Evolutionary conservation across 1,139 yeast species (phyloP), one percentile per base, ranked within the genome.

Genomic region (Suhomyces wounanorum): DNA sequence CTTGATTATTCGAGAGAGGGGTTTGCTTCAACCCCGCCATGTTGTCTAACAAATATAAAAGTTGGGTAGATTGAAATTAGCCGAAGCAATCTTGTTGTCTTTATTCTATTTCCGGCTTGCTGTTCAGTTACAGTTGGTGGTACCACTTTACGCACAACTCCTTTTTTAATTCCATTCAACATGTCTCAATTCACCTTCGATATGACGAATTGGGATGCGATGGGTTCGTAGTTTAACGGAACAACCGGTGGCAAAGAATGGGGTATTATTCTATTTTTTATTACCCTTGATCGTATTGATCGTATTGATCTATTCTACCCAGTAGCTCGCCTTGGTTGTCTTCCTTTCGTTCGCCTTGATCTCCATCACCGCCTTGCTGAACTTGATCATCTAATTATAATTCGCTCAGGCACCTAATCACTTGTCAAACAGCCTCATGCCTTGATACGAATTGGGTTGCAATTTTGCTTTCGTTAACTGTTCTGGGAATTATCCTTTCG

Each of bases 1-100:
- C 37, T 33, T 33, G 18, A 17, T 13, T 2, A 14, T 31, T 13
- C 11, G n/a, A 13, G 4, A 30, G n/a, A 30, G n/a, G 13, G 33
- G 14, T 5, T 13, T 3, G 33, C 8, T 9, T 30, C 8, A 30
- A 30, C 33, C 33, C 33, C 33, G 33, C 33, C 33, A 13, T 30
- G 11, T 14, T 9, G 14, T 30, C 14, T 11, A 5, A 30, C n/a
- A 11, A 11, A 14, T 7, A 8, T 18, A 33, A 33, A 33, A 14
- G 18, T 33, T 33, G 37, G 37, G 18, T 9, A 14, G 10, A 21
- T 21, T 21, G 23, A 4, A 33, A 38, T n/a, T 25, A 40, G 42
- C 42, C 42, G 42, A 40, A 40, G 42, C 42, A 40, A 40, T 39
- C 10, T 39, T 39, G 18, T 14, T 10, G 8, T 23, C 18, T 25